Conservation (phyloP, 495 filamentous ascomycete species). For the Penicillium maclennaniae region DNA sequence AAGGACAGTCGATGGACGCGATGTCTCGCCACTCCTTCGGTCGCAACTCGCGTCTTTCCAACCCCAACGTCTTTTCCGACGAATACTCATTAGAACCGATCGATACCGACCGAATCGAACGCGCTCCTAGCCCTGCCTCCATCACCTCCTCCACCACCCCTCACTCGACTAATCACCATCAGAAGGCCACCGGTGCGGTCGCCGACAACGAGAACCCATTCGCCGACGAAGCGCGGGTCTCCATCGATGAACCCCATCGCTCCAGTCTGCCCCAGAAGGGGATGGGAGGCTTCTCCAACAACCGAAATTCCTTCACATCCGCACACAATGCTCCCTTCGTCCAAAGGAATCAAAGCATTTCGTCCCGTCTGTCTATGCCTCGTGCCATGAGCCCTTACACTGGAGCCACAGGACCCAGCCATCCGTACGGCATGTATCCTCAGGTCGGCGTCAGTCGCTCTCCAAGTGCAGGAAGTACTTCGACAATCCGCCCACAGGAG, state of each 20-base stretch:
- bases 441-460: constrained; percentile 56
- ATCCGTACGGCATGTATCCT: constrained; percentile 54
- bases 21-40: constrained; percentile 34
- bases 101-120: constrained; percentile 33
- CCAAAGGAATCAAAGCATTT: constrained; percentile 41
- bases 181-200: constrained; percentile 23
- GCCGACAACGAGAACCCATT: constrained; percentile 41
- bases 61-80: constrained; percentile 53
- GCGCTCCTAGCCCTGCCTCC: constrained; percentile 34
- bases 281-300: constrained; percentile 25
- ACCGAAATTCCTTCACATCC: constrained; percentile 36
- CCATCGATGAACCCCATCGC: constrained; percentile 36
- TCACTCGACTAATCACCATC: constrained; percentile 23
- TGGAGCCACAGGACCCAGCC: constrained; percentile 53
- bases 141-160: constrained; percentile 36
- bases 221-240: constrained; percentile 38
- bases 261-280: constrained; percentile 42
- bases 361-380: constrained; percentile 42
- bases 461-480: constrained; percentile 61
- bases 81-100: constrained; percentile 48
- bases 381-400: constrained; percentile 51
- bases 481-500: constrained; percentile 53
- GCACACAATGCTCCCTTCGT: constrained; percentile 29
- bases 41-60: constrained; percentile 38
- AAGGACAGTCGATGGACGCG: constrained; percentile 28